A percentile compares a stretch with the other conserved stretches of the same genome.
These are phyloP conservation scores for Ceratobasidium papillatum DNA, from an alignment of 1,284 basidiomycete species.

Conservation along the genomic window DNA sequence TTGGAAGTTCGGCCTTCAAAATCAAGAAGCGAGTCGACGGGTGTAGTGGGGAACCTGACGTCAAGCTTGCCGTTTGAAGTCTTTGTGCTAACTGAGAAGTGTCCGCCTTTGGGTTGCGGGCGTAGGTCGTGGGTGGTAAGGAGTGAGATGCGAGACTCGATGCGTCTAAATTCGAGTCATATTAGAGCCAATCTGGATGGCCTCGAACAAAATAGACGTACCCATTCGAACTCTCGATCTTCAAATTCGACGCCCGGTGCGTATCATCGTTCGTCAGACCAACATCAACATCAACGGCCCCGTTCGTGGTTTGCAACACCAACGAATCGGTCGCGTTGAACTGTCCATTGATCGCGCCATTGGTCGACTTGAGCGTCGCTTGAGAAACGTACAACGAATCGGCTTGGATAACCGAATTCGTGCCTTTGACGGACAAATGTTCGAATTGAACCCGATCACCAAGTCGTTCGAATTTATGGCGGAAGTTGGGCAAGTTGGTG, in stretches of 20 bases:
- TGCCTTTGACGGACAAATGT: slow-evolving; percentile 22
- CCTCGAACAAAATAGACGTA: neutral
- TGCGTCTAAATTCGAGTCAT: slow-evolving; percentile 4
- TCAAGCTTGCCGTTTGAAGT: slow-evolving; percentile 24
- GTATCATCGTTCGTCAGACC: slow-evolving; percentile 37
- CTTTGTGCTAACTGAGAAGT: slow-evolving; percentile 1
- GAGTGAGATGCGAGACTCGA: slow-evolving; percentile 17
- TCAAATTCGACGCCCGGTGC: slow-evolving; percentile 22
- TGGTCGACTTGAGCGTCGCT: slow-evolving; percentile 38
- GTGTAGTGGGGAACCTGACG: slow-evolving; percentile 13
- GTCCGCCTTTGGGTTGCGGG: slow-evolving; percentile 38
- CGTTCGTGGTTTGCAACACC: slow-evolving; percentile 40
- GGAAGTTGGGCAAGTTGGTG: slow-evolving; percentile 38
- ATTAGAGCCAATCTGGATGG: neutral
- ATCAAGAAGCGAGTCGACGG: slow-evolving; percentile 31
- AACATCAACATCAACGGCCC: slow-evolving; percentile 32
- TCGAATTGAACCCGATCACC: slow-evolving; percentile 36
- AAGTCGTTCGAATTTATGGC: slow-evolving; percentile 38
- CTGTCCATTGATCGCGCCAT: slow-evolving; percentile 34
- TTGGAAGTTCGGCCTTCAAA: slow-evolving; percentile 14
- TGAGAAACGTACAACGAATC: slow-evolving; percentile 12
- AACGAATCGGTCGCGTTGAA: slow-evolving; percentile 36
- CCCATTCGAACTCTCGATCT: slow-evolving; percentile 7
- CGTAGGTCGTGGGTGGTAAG: slow-evolving; percentile 37
- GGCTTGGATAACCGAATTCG: slow-evolving; percentile 24